Evolutionary conservation across 192 early-diverging fungal species (phyloP), one percentile per base, ranked within the genome.

Genomic region (Coemansia brasiliensis): DNA sequence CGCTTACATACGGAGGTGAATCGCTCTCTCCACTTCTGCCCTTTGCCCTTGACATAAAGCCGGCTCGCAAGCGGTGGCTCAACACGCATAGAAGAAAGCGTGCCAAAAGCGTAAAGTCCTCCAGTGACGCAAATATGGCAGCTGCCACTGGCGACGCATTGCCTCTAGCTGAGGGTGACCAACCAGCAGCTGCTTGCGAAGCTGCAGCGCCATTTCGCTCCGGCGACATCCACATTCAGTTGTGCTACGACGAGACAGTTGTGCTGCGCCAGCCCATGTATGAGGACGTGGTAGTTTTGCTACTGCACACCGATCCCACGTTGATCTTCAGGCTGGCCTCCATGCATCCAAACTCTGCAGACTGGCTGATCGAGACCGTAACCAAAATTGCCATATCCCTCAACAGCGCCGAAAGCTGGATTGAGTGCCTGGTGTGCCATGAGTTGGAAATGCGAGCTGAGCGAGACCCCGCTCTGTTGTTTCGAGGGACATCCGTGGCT

Each of bases 401-500:
- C 17, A 39, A 53, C 29, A 45, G 29, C 25, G 55, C 51, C 0
- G 61, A 65, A 9, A n/a, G 41, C 13, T 81, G 79, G 79, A 64
- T 81, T 18, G 59, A 54, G 25, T 52, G 52, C 7, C 52, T 81
- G n/a, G 64, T 69, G 6, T 39, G 37, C 17, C 65, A 75, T 24
- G 79, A 81, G 60, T 39, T 81, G 35, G 65, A 24, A n/a, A 21
- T 46, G 9, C 65, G 60, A 15, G 42, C 57, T 1, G 63, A 55
- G 1, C 75, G 64, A 15, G 74, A 81, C n/a, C 79, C 73, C 1
- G 57, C 68, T 1, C 57, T 81, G 21, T 20, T 81, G 22, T 81
- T 81, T 41, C 79, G 87, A 45, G 85, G 86, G 16, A 78, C 87
- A 13, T 85, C 88, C 12, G 72, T 87, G 15, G 65, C 84, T 22